Evolutionary conservation across 75 land plant species (phyloP), one percentile per base, ranked within the genome.

Genomic region (Pinus taeda): DNA sequence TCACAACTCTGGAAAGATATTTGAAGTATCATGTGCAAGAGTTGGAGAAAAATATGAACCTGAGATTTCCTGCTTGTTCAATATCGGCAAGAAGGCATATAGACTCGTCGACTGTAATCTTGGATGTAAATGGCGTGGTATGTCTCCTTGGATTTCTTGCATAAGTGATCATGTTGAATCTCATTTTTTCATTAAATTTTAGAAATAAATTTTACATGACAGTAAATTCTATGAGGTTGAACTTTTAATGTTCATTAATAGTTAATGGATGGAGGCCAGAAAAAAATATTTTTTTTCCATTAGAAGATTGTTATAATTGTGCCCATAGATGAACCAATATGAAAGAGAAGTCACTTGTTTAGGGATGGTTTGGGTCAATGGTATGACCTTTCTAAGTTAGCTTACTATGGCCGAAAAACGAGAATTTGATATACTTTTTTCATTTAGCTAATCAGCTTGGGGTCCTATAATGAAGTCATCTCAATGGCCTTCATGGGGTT

Each of bases 61-160:
- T 76, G 75, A 82, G 89, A 76, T 89, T 71, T 64, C 91, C 91
- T 69, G 85, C 91, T 30, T 89, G 91, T 71, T 89, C 91, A 42
- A 61, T 89, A 75, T 85, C 81, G 57, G 85, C 90, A 20, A 85
- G 80, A 78, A 81, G 59, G 24, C 85, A 84, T 76, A 77, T 89
- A 60, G 89, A 89, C 21, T 89, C 91, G 36, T 60, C 85, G 0
- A 87, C 91, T 39, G 79, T 79, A 39, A 83, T 89, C 29, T 33
- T 89, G 26, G 91, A 89, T 89, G 89, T 89, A 49, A 65, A 59
- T 21, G 91, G 91, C 64, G 83, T 89, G 76, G 91, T 89, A 37
- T 57, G 83, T 66, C 29, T 69, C 53, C 55, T 29, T 69, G 22
- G 3, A 21, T 63, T 74, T 4, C 4, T n/a, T 74, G 9, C 42